Conservation (phyloP, 345 rosid species). For the Nephelium lappaceum region DNA sequence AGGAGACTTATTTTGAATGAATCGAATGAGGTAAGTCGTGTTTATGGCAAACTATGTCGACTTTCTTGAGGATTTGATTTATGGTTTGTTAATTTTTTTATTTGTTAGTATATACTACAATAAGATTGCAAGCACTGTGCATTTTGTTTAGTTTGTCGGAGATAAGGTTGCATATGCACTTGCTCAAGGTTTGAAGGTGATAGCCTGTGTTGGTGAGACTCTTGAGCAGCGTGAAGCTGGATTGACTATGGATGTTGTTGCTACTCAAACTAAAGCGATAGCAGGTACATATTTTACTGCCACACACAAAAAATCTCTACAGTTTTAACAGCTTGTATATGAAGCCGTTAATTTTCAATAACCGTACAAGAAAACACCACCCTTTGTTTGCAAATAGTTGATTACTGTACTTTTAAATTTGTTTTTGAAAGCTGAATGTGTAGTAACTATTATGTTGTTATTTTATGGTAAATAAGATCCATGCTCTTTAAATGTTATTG, state of each 20-base stretch:
- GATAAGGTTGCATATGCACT: slow-evolving; percentile 96
- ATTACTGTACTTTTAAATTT: background rate
- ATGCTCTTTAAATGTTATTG: background rate
- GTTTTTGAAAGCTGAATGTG: background rate
- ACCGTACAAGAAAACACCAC: background rate
- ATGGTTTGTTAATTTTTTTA: background rate
- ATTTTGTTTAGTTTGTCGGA: slow-evolving; percentile 65
- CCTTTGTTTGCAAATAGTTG: background rate
- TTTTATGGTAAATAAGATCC: background rate
- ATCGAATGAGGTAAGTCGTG: slow-evolving; percentile 60
- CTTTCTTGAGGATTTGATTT: background rate
- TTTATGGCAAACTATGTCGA: slow-evolving; percentile 6
- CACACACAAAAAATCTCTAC: background rate
- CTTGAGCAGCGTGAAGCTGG: slow-evolving; percentile 91
- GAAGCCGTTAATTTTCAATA: background rate
- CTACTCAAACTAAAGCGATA: slow-evolving; percentile 92
- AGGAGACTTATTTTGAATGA: slow-evolving; percentile 72
- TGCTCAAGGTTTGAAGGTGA: slow-evolving; percentile 82
- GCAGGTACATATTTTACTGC: slow-evolving; percentile 51
- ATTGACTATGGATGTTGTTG: slow-evolving; percentile 79
- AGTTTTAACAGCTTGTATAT: background rate
- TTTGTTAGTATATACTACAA: background rate
- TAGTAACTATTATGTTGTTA: background rate
- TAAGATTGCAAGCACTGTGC: slow-evolving; percentile 4
- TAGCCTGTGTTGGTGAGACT: slow-evolving; percentile 96